Base-by-base conservation (phyloP, 495 filamentous ascomycete genomes). In the Aspergillus egyptiacus region DNA sequence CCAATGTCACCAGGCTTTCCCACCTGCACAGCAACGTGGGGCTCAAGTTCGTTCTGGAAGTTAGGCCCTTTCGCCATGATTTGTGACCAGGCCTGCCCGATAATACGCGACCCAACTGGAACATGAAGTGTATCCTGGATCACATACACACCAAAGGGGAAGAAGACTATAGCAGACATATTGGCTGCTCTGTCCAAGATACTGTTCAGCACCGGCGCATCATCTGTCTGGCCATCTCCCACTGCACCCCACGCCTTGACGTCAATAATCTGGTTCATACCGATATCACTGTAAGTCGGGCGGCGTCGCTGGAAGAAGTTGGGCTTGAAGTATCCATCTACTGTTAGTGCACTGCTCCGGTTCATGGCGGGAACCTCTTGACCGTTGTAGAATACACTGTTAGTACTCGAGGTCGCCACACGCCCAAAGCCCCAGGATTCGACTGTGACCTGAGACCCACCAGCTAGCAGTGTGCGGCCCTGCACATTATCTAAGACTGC, bases 41-140 rank as follows among this genome's bases (percentile, higher is more conserved):
- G 87, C 47, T 82, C 81, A 6, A 55, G 66, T 44, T 74, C 67
- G 58, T 87, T 76, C 44, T 76, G 63, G 69, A 89, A 94, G 27
- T 71, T 70, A 13, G 64, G 63, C 25, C 85, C 85, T 13, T 75
- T 78, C 6, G 83, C 86, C 73, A 91, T 82, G 52, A 94, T 86
- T 19, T 89, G 65, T 8, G 88, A 75, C 78, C 80, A 87, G 42
- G 84, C 80, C 64, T 94, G 86, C 50, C 88, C 88, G 22, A 83
- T 81, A 56, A 94, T 86, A 19, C 59, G 60, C 58, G 86, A 81
- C 63, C 85, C 77, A 56, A 79, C 79, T 28, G 88, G 87, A 10
- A 94, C 72, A 50, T 80, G 75, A 56, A 94, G 67, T 1, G 87
- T 91, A 48, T 80, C 71, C 27, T 79, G 81, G 53, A 94, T 14